phyloP scores from a whole-genome alignment of 139 green algal genomes.

The Coelastrella sp. region DNA sequence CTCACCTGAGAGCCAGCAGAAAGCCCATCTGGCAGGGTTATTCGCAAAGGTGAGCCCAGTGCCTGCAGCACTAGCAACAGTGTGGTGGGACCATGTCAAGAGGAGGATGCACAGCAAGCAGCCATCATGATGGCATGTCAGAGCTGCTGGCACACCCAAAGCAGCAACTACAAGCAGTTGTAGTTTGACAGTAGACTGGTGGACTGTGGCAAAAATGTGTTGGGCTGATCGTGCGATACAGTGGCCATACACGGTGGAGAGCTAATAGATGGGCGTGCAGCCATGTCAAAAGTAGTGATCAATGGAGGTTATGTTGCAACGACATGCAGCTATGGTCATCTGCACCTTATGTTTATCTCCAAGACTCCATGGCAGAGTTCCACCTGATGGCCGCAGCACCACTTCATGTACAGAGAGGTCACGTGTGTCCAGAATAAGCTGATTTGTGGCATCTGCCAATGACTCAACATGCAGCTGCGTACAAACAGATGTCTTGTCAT shows the following conservation, averaged over 20 bases:
- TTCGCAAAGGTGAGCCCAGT: conserved; percentile 62
- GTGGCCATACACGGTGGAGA: too few relatives aligned
- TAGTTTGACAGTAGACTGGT: too few relatives aligned
- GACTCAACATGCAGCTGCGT: conserved; percentile 42
- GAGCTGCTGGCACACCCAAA: too few relatives aligned
- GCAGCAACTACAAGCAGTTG: too few relatives aligned
- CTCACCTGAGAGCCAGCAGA: conserved; percentile 27
- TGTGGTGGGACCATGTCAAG: too few relatives aligned
- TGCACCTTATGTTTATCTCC: conserved; percentile 46
- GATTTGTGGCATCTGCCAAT: conserved; percentile 10
- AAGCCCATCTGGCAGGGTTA: conserved; percentile 58
- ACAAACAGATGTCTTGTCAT: too few relatives aligned
- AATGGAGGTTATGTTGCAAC: neutral
- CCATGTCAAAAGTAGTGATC: too few relatives aligned
- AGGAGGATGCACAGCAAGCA: too few relatives aligned
- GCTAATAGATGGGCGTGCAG: too few relatives aligned
- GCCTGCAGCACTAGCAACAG: conserved; percentile 55
- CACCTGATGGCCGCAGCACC: conserved; percentile 27
- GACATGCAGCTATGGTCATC: neutral
- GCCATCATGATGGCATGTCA: too few relatives aligned
- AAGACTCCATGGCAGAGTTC: conserved; percentile 32
- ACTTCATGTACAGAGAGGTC: conserved; percentile 62
- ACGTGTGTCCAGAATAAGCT: conserved; percentile 75
- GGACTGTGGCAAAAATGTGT: too few relatives aligned
- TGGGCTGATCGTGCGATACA: too few relatives aligned